Base-by-base conservation (phyloP, 495 filamentous ascomycete genomes). In the Penicillium chermesinum region DNA sequence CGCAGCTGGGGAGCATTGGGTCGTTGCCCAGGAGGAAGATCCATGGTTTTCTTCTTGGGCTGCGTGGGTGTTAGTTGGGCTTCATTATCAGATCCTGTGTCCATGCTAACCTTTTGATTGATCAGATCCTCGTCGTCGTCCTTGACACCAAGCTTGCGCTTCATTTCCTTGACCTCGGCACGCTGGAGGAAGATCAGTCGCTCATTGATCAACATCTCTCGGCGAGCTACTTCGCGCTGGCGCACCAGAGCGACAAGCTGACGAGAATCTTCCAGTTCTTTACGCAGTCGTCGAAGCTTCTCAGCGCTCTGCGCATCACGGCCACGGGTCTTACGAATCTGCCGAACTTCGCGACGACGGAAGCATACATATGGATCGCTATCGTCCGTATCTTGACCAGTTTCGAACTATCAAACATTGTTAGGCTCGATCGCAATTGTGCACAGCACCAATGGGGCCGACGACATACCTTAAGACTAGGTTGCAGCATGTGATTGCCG, bases 331-430 rank as follows among this genome's bases (percentile, higher is more conserved):
- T 96, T 97, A 54, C 93, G 85, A 40, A 88, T 88, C 65, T 93
- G 88, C 34, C 93, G 88, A 27, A 95, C 88, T 65, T 98, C 93
- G 37, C 94, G 87, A 45, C 94, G 86, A 51, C 93, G 84, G 79
- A 98, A 98, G 72, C 93, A 98, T 63, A 98, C 91, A 64, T 94
- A 98, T 44, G 93, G 94, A 69, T 98, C 93, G 54, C 86, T 79
- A 55, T 98, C 93, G 65, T 98, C 93, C 38, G 85, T 95, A 44
- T 97, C 93, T 62, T 85, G 83, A 39, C 89, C 86, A 34, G 82
- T 90, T 72, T 97, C 94, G 44, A 95, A 89, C 80, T 95, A 55
- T 38, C 21, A 27, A 27, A 6, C 35, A 21, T n/a, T n/a, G 59
- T 71, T 50, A 73, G 68, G 50, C 15, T 41, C 2, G 9, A 14